A percentile compares a stretch with the other conserved stretches of the same genome.
Evolutionary conservation across 2,329 filamentous ascomycete genomes (phyloP).

Genomic region (Colletotrichum destructivum): DNA sequence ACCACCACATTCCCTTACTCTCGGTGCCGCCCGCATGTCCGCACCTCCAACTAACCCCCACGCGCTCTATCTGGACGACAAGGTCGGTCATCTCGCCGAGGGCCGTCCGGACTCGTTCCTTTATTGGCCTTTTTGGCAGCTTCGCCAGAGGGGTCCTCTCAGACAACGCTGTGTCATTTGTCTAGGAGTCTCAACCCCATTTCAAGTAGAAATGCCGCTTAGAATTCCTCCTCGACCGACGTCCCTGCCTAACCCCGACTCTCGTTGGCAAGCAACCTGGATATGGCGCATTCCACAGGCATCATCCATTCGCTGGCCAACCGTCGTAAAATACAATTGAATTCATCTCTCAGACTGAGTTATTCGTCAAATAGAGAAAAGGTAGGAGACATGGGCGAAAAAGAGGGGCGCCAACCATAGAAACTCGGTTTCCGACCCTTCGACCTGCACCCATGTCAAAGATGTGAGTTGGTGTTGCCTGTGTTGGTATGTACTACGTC

Average conservation of each 20-base stretch:
- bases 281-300: background rate
- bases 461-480: slow-evolving; percentile 18
- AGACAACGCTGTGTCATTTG: background rate
- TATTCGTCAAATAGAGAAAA: slow-evolving; percentile 18
- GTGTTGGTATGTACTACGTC: slow-evolving; percentile 38
- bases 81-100: background rate
- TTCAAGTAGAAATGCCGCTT: background rate
- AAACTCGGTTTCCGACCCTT: slow-evolving; percentile 20
- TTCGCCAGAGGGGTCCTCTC: background rate
- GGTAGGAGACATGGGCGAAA: slow-evolving; percentile 29
- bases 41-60: background rate
- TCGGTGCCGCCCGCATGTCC: background rate
- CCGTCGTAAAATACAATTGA: slow-evolving; percentile 36
- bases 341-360: slow-evolving; percentile 40
- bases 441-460: slow-evolving; percentile 29
- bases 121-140: background rate
- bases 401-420: background rate
- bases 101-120: background rate
- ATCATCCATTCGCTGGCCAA: slow-evolving; percentile 2
- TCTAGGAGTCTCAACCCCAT: background rate
- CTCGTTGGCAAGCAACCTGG: background rate
- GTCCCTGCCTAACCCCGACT: background rate
- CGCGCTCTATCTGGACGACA: background rate
- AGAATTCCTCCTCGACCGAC: background rate
- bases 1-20: background rate